Evolutionary conservation across 495 filamentous ascomycete genomes (phyloP).

Genomic region (Aspergillus steynii): DNA sequence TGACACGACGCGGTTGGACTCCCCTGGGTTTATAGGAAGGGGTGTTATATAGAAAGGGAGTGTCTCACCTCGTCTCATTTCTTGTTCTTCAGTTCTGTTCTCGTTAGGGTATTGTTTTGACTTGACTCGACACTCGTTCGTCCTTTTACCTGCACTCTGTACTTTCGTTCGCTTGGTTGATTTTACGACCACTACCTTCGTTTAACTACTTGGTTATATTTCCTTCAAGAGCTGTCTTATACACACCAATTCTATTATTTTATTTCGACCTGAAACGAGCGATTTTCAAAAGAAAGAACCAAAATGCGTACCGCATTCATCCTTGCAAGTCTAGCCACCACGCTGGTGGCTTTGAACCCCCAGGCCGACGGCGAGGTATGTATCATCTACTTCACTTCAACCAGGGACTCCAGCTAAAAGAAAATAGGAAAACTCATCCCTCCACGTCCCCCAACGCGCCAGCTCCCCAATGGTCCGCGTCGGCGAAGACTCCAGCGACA

Average conservation of each 20-base stretch:
- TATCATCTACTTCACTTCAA: no score
- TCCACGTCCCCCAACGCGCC: neutral
- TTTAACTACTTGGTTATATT: no score
- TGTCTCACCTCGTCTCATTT: no score
- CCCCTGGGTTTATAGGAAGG: no score
- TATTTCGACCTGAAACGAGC: neutral
- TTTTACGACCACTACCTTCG: no score
- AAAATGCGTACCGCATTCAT: neutral
- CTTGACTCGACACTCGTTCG: neutral
- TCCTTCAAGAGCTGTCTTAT: no score
- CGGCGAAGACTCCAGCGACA: neutral
- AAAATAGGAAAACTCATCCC: neutral
- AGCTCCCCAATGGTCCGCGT: slow-evolving; percentile 2
- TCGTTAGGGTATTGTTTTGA: neutral
- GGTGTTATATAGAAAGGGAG: no score
- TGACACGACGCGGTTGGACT: no score
- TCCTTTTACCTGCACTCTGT: no score
- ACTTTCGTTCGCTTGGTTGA: no score
- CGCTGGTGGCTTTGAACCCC: neutral
- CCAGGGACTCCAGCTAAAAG: no score
- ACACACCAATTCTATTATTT: neutral
- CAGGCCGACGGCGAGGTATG: neutral
- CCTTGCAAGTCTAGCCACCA: neutral
- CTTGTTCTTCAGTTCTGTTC: no score
- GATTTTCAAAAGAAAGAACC: neutral